phyloP scores from a whole-genome alignment of 331 rosid species.

The Prunus yedoensis region DNA sequence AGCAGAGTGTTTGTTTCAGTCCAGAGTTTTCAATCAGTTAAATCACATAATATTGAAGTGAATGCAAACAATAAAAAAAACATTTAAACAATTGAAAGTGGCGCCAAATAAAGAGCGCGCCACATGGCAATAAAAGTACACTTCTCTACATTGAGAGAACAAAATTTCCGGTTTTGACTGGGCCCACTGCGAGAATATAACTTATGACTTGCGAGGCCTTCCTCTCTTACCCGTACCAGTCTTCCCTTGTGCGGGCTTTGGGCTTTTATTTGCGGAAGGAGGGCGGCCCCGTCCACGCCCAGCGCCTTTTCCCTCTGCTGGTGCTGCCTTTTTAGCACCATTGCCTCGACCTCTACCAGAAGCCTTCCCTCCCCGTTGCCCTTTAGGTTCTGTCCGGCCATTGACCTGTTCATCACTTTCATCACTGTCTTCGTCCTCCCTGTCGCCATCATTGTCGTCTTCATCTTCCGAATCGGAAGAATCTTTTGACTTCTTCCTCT shows the following conservation, averaged over 20 bases:
- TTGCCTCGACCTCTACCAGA: slow-evolving; percentile 57
- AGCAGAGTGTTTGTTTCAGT: not conserved
- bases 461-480: slow-evolving; percentile 68
- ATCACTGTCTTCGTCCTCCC: slow-evolving; percentile 48
- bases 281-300: slow-evolving; percentile 63
- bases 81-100: not conserved
- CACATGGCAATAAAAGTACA: slow-evolving; percentile 30
- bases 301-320: slow-evolving; percentile 33
- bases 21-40: slow-evolving; percentile 17
- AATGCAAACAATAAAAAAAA: not conserved
- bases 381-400: slow-evolving; percentile 45
- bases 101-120: slow-evolving; percentile 26
- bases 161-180: slow-evolving; percentile 41
- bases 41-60: slow-evolving; percentile 9
- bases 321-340: slow-evolving; percentile 45
- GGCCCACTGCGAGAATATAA: slow-evolving; percentile 1
- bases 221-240: slow-evolving; percentile 80
- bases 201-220: slow-evolving; percentile 72
- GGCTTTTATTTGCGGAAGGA: slow-evolving; percentile 41
- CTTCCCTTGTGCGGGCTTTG: slow-evolving; percentile 47
- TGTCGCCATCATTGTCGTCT: slow-evolving; percentile 34
- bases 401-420: slow-evolving; percentile 57
- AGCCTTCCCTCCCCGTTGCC: slow-evolving; percentile 46
- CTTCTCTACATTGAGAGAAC: slow-evolving; percentile 50
- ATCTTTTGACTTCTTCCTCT: slow-evolving; percentile 70